Conservation (phyloP, 768 basidiomycete species). For the Tulasnella sp. region DNA sequence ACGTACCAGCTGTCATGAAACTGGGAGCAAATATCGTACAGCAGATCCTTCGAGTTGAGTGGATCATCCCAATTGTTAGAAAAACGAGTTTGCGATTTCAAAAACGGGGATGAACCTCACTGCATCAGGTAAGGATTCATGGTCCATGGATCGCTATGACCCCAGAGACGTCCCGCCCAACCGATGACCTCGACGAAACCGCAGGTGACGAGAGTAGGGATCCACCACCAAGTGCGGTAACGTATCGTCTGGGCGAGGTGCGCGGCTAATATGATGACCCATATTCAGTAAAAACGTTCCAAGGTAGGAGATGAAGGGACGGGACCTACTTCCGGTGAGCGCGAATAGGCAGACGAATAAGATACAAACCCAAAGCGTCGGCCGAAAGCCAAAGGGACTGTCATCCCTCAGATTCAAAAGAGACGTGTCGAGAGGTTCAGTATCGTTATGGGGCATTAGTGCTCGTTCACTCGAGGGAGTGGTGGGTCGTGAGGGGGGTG, state of each 20-base stretch:
- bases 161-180: slow-evolving; percentile 13
- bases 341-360: slow-evolving; percentile 34
- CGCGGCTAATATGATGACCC: neutral
- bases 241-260: slow-evolving; percentile 4
- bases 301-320: too few species aligned
- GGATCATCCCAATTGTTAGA: too few species aligned
- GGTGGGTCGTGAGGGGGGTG: too few species aligned
- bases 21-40: slow-evolving; percentile 6
- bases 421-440: too few species aligned
- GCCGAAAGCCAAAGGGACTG: slow-evolving; percentile 35
- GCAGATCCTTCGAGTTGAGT: too few species aligned
- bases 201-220: slow-evolving; percentile 13
- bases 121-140: slow-evolving; percentile 14
- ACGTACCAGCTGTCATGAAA: slow-evolving; percentile 15
- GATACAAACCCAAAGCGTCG: slow-evolving; percentile 31
- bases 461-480: too few species aligned
- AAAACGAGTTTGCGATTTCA: too few species aligned
- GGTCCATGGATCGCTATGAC: neutral
- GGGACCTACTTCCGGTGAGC: slow-evolving; percentile 11
- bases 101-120: neutral
- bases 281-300: neutral
- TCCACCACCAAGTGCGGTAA: slow-evolving; percentile 10
- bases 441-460: too few species aligned
- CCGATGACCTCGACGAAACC: slow-evolving; percentile 13
- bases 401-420: too few species aligned